These are phyloP conservation scores for Hebeloma cylindrosporum DNA, from an alignment of 768 basidiomycete species.

Conservation along the genomic window DNA sequence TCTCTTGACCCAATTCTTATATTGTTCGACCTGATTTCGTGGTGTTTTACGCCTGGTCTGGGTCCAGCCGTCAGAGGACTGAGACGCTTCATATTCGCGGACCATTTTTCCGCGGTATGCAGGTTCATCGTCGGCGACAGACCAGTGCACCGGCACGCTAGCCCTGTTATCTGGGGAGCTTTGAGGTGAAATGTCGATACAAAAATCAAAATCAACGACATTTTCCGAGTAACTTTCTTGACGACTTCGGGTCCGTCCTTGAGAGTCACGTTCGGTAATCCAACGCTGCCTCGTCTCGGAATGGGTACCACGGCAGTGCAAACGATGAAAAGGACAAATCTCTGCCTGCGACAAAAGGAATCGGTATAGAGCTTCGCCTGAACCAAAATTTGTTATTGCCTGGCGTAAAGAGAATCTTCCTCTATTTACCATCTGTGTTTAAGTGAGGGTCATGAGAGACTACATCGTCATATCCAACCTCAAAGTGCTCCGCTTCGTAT, in stretches of 20 bases:
- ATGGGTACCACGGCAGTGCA: conserved; percentile 58
- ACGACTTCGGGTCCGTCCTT: conserved; percentile 33
- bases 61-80: conserved; percentile 20
- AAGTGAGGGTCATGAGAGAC: conserved; percentile 72
- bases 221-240: conserved; percentile 58
- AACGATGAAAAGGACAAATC: conserved; percentile 44
- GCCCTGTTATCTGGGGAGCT: conserved; percentile 35
- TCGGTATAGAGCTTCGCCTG: conserved; percentile 64
- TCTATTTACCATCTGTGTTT: conserved; percentile 54
- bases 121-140: conserved; percentile 60
- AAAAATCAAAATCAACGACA: conserved; percentile 70
- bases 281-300: conserved; percentile 49
- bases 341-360: conserved; percentile 63
- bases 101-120: conserved; percentile 66
- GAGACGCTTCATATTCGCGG: conserved; percentile 47
- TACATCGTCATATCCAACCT: conserved; percentile 47
- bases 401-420: conserved; percentile 35
- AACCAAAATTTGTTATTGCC: not conserved
- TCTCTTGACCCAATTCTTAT: conserved; percentile 45
- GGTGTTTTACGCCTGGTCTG: conserved; percentile 39
- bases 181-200: conserved; percentile 46
- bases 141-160: conserved; percentile 50
- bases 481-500: conserved; percentile 63
- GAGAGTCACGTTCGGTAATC: conserved; percentile 37
- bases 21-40: conserved; percentile 41